phyloP scores from a whole-genome alignment of 148 eudicot species.

The Camellia lanceoleosa region DNA sequence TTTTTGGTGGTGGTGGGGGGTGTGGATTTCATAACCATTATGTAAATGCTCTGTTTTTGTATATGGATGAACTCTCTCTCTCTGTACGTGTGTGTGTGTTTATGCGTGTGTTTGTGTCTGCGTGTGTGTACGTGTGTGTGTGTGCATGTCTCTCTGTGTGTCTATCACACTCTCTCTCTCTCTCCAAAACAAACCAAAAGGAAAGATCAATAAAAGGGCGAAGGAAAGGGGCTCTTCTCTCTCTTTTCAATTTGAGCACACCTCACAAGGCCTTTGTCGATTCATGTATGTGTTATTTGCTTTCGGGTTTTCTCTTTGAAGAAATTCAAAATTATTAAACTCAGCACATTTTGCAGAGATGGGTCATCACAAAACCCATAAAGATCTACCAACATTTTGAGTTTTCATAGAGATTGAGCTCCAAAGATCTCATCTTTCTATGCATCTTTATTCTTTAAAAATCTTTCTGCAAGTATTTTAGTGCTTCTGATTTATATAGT shows the following conservation, averaged over 20 bases:
- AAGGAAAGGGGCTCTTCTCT: not conserved
- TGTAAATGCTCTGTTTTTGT: no score
- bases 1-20: no score
- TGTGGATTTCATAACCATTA: no score
- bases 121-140: no score
- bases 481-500: not conserved
- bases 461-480: not conserved
- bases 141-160: no score
- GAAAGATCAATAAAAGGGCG: conserved; percentile 3
- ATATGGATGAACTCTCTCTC: no score
- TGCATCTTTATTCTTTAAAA: not conserved
- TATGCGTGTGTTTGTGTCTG: no score
- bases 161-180: conserved; percentile 7
- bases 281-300: conserved; percentile 18
- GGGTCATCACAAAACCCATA: conserved; percentile 8
- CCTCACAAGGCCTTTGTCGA: not conserved
- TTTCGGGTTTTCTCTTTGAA: not conserved
- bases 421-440: conserved; percentile 2
- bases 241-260: not conserved
- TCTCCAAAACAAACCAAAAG: conserved; percentile 12
- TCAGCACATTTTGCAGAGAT: not conserved
- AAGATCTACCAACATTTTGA: not conserved
- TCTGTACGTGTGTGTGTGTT: no score
- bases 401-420: not conserved
- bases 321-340: not conserved